Conservation (phyloP, 305 asterid species). For the Fraxinus xanthoxyloides region DNA sequence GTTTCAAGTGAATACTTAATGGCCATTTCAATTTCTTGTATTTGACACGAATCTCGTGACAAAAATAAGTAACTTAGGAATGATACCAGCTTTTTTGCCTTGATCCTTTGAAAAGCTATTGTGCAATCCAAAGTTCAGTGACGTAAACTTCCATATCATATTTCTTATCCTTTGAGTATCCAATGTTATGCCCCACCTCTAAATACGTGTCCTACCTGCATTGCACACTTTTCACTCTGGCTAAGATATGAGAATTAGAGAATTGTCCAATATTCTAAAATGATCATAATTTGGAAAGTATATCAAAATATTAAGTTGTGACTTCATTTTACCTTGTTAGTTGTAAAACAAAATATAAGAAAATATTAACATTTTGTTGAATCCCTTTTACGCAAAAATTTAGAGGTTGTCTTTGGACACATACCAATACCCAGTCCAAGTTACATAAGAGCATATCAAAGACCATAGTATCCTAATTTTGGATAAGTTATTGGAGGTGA, state of each 20-base stretch:
- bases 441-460: not conserved
- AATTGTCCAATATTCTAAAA: not conserved
- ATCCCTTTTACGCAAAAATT: not conserved
- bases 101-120: not conserved
- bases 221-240: not conserved
- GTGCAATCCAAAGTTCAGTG: not conserved
- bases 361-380: not conserved
- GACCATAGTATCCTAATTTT: not conserved
- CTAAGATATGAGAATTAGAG: too few species aligned
- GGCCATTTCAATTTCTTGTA: not conserved
- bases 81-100: not conserved
- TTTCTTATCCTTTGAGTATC: not conserved
- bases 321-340: not conserved
- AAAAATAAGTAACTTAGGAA: not conserved
- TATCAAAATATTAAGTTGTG: not conserved
- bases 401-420: not conserved
- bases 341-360: not conserved
- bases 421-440: not conserved
- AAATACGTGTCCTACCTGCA: not conserved
- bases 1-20: conserved; percentile 22
- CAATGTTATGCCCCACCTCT: not conserved
- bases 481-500: not conserved
- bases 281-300: not conserved
- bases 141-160: not conserved
- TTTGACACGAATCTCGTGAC: not conserved